Evolutionary conservation across 495 filamentous ascomycete genomes (phyloP).

Genomic region (Trichoderma parareesei): DNA sequence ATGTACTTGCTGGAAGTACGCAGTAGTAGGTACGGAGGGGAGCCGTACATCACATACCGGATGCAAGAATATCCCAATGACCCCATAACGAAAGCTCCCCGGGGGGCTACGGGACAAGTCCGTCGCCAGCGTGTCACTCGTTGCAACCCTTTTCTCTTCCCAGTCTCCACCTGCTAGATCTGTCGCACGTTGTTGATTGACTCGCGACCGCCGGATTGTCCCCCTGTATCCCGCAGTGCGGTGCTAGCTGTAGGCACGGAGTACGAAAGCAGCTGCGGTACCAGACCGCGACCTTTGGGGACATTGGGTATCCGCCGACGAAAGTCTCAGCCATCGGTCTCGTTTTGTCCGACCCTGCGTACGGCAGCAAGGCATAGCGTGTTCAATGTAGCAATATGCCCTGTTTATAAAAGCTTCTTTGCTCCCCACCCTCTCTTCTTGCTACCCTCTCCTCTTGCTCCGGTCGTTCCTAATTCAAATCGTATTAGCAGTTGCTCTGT

Average conservation of each 20-base stretch:
- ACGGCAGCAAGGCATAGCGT: neutral
- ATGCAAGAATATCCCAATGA: neutral
- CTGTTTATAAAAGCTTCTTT: neutral
- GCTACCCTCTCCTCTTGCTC: neutral
- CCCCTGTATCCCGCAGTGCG: neutral
- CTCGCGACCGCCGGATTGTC: constrained; percentile 3
- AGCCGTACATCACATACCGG: neutral
- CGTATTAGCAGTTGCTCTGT: neutral
- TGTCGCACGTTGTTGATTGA: constrained; percentile 10
- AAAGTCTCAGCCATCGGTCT: constrained; percentile 8
- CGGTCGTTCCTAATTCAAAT: neutral
- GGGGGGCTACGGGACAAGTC: constrained; percentile 1
- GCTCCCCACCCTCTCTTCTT: neutral
- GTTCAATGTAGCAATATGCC: neutral
- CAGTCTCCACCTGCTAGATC: constrained; percentile 7
- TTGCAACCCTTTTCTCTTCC: constrained; percentile 7
- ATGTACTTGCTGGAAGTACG: neutral
- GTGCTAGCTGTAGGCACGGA: neutral
- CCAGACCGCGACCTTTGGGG: neutral
- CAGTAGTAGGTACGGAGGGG: too few relatives aligned
- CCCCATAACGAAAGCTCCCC: neutral
- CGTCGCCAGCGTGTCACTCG: constrained; percentile 8
- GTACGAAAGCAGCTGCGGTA: neutral
- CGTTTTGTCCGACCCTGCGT: constrained; percentile 3
- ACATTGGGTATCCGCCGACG: neutral